Base-by-base conservation (phyloP, 1,284 basidiomycete species). In the Bjerkandera adusta region DNA sequence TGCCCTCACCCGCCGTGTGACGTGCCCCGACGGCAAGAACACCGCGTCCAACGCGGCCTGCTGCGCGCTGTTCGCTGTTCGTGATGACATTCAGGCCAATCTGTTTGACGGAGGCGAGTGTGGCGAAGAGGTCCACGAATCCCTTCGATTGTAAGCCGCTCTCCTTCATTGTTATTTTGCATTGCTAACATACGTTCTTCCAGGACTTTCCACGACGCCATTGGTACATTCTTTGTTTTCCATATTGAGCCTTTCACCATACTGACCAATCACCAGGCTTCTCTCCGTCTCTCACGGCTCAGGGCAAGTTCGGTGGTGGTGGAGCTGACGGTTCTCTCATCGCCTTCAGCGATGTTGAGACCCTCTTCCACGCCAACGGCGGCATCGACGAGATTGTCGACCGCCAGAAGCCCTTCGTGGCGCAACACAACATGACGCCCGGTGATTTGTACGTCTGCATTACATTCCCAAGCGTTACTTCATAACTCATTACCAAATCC, bases 21-120 rank as follows among this genome's bases (percentile, higher is more conserved):
- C 65, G 20, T 72, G 69, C 55, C 47, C 68, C 1, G 64, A 67
- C 49, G 70, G 70, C n/a, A 45, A 51, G 8, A 55, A 66, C 43
- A 62, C 59, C 7, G 64, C 61, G 11, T 55, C 63, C 5, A 67
- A 72, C 48, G 65, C 54, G n/a, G 68, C 68, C 12, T 72, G 71
- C 54, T 72, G 70, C 49, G 52, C 56, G n/a, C 60, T 71, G 50
- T 71, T 69, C 63, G 57, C 66, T 18, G 53, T 72, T 36, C 43
- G 65, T 20, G 61, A 66, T 13, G 66, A 71, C 50, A 52, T 74
- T 32, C 71, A 73, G 54, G 40, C 53, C 25, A 70, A 68, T 50
- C 52, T 74, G 5, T 56, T 56, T 45, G 39, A 51, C 39, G 43
- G 45, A 24, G 53, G 45, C n/a, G 46, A 54, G 34, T 56, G 54